Evolutionary conservation across 805 yeast species (phyloP).

Genomic region (Yamadazyma olivae): DNA sequence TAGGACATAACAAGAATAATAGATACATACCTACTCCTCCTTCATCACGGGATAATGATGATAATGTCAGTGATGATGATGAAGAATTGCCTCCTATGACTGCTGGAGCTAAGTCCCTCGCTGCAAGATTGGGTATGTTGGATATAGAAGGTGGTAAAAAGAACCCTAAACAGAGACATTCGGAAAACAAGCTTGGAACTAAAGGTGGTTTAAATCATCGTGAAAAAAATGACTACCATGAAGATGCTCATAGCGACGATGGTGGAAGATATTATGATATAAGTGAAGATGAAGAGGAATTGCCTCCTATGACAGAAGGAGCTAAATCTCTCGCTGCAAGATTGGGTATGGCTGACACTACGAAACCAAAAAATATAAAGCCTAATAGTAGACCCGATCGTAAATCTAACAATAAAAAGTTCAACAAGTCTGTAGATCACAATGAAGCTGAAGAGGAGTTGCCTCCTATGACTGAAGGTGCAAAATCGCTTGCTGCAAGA

Average conservation of each 20-base stretch:
- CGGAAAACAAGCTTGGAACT: no score
- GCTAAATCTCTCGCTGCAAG: slow-evolving; percentile 25
- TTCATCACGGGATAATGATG: not conserved
- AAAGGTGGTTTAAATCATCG: no score
- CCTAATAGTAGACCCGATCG: not conserved
- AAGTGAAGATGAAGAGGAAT: slow-evolving; percentile 8
- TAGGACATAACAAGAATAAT: not conserved
- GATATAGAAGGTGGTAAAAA: not conserved
- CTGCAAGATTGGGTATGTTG: slow-evolving; percentile 20
- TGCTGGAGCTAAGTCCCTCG: slow-evolving; percentile 22
- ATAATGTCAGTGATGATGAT: not conserved
- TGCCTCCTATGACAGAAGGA: slow-evolving; percentile 20
- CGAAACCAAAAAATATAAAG: not conserved
- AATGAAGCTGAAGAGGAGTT: slow-evolving; percentile 6
- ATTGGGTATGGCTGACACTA: slow-evolving; percentile 13
- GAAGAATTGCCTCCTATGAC: slow-evolving; percentile 17
- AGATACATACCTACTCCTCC: not conserved
- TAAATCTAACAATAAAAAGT: slow-evolving; percentile 5
- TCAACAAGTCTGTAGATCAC: not conserved
- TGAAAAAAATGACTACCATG: no score
- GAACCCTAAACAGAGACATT: not conserved
- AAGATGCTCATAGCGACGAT: no score
- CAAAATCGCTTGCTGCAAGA: slow-evolving; percentile 23
- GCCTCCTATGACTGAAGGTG: slow-evolving; percentile 22
- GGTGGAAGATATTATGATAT: no score